These are phyloP conservation scores for Yarrowia divulgata DNA, from an alignment of 805 yeast species.

Conservation along the genomic window DNA sequence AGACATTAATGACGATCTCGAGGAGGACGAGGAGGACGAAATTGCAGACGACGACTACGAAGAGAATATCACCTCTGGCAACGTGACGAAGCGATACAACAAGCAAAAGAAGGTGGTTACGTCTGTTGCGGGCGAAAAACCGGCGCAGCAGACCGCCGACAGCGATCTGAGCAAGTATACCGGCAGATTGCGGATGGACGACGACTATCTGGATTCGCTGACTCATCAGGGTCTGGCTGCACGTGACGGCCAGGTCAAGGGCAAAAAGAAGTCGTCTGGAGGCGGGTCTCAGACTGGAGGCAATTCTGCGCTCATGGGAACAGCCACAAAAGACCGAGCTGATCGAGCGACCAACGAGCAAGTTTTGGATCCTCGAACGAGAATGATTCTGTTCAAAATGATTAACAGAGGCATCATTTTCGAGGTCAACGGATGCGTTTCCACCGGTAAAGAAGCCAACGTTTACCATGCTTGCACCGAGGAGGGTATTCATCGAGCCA, in stretches of 20 bases:
- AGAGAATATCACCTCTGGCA: slow-evolving; percentile 24
- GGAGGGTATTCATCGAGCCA: slow-evolving; percentile 67
- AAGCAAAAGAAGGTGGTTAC: slow-evolving; percentile 22
- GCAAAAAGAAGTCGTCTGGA: slow-evolving; percentile 38
- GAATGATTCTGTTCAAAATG: slow-evolving; percentile 79
- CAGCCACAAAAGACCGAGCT: slow-evolving; percentile 66
- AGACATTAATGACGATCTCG: neutral
- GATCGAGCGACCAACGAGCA: slow-evolving; percentile 97
- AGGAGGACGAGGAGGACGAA: slow-evolving; percentile 2
- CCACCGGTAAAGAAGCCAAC: slow-evolving; percentile 99
- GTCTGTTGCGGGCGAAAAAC: neutral
- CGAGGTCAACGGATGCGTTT: slow-evolving; percentile 88
- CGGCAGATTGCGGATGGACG: slow-evolving; percentile 44
- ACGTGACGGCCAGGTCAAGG: slow-evolving; percentile 33
- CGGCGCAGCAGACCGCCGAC: neutral
- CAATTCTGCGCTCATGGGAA: slow-evolving; percentile 40
- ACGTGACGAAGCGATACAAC: slow-evolving; percentile 36
- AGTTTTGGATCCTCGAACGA: slow-evolving; percentile 93
- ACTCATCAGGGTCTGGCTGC: slow-evolving; percentile 36
- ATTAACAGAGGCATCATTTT: slow-evolving; percentile 84
- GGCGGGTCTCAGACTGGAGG: slow-evolving; percentile 44
- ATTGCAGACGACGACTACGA: neutral
- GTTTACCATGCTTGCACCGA: slow-evolving; percentile 77
- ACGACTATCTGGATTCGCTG: slow-evolving; percentile 41
- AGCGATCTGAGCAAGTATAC: slow-evolving; percentile 41